These are phyloP conservation scores for Skeletonema potamos DNA, from an alignment of 108 stramenopile genomes.

Conservation along the genomic window DNA sequence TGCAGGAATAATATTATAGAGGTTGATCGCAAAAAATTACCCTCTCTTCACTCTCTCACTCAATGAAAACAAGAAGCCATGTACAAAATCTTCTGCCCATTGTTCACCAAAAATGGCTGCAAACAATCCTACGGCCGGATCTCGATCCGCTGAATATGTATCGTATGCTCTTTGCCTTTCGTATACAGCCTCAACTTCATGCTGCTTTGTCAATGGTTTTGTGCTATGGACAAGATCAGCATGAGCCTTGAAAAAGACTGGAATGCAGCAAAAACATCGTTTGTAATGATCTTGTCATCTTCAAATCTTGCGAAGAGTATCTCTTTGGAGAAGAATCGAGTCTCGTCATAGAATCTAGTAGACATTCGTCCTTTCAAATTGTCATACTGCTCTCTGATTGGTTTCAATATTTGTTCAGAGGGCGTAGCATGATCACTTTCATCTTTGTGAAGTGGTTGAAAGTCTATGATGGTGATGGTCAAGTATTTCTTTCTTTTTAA, in stretches of 20 bases:
- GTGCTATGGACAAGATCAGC: slow-evolving; percentile 56
- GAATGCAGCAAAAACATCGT: slow-evolving; percentile 89
- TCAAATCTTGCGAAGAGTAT: slow-evolving; percentile 94
- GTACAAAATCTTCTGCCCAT: slow-evolving; percentile 89
- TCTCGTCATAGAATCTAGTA: slow-evolving; percentile 92
- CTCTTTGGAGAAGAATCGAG: slow-evolving; percentile 90
- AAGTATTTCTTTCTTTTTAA: slow-evolving; percentile 92
- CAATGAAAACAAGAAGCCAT: slow-evolving; percentile 89
- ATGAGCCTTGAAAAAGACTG: slow-evolving; percentile 69
- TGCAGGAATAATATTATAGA: too few relatives aligned
- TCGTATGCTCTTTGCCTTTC: slow-evolving; percentile 90
- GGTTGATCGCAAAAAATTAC: too few relatives aligned
- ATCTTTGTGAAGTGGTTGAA: slow-evolving; percentile 90
- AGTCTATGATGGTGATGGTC: slow-evolving; percentile 91
- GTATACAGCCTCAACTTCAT: slow-evolving; percentile 44
- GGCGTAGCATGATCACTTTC: slow-evolving; percentile 65
- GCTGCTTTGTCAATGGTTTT: slow-evolving; percentile 5
- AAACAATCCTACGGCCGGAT: slow-evolving; percentile 95
- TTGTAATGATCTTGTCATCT: slow-evolving; percentile 61
- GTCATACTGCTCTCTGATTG: slow-evolving; percentile 86
- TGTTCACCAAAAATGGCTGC: slow-evolving; percentile 92
- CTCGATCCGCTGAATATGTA: slow-evolving; percentile 90
- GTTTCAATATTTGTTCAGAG: slow-evolving; percentile 69
- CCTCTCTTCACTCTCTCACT: slow-evolving; percentile 59
- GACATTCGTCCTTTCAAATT: slow-evolving; percentile 87